Conservation (phyloP, 495 filamentous ascomycete species). For the Penicillium nucicola region DNA sequence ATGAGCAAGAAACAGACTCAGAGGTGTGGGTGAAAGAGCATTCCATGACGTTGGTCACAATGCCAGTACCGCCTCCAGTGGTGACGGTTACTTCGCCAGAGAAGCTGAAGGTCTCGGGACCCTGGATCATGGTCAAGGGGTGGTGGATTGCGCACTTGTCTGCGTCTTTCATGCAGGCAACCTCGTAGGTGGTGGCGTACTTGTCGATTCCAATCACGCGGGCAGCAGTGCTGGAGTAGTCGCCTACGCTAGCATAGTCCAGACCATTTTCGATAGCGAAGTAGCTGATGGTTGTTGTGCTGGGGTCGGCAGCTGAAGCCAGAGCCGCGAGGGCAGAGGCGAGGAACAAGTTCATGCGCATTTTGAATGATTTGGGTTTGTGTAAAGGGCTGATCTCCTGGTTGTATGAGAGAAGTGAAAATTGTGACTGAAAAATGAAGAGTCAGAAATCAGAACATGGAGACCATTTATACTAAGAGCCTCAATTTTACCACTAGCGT, state of each 20-base stretch:
- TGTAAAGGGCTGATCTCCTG: not conserved
- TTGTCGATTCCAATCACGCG: slow-evolving; percentile 23
- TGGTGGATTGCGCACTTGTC: slow-evolving; percentile 14
- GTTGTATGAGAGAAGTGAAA: not conserved
- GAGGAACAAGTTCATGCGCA: slow-evolving; percentile 2
- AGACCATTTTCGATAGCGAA: not conserved
- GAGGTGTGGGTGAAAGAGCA: slow-evolving; percentile 13
- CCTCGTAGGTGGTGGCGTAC: slow-evolving; percentile 24
- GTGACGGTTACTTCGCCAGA: not conserved
- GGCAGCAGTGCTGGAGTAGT: slow-evolving; percentile 19
- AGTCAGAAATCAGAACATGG: not conserved
- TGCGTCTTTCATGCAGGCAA: slow-evolving; percentile 19
- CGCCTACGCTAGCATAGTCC: not conserved
- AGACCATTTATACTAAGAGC: too few relatives aligned
- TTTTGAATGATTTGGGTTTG: not conserved
- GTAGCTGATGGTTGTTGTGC: slow-evolving; percentile 9
- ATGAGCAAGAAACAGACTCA: slow-evolving; percentile 10
- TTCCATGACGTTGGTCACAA: not conserved
- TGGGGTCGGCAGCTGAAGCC: slow-evolving; percentile 1
- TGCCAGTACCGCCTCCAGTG: not conserved
- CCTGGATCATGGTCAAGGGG: slow-evolving; percentile 27
- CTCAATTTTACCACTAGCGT: too few relatives aligned
- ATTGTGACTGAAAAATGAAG: not conserved
- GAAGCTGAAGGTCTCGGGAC: slow-evolving; percentile 11
- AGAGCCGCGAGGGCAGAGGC: slow-evolving; percentile 1